Evolutionary conservation across 306 rosid genomes (phyloP), one percentile per base, ranked within the genome.

Genomic region (Geum urbanum): DNA sequence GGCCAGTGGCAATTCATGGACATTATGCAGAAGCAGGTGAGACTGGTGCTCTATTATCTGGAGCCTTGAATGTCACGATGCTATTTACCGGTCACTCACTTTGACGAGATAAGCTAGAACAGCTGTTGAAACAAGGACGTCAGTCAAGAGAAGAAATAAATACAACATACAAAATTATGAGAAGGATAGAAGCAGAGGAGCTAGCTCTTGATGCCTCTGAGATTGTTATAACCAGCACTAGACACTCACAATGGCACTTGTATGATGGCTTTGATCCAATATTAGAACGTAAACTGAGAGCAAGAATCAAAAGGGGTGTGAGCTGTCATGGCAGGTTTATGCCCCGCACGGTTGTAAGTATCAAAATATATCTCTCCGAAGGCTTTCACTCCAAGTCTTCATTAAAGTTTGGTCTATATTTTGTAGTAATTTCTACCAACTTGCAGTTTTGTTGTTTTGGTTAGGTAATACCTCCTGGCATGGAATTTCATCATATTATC

Each of bases 181-280:
- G 91, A 67, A 76, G 91, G 75, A 81, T 84, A 62, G 91, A 86
- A 80, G 91, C 85, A 16, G 91, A 86, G 78, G 88, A 86, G 69
- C 67, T 86, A 45, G 27, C 88, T 8, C 88, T 86, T 66, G 91
- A 86, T 79, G 79, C 83, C 57, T 81, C 88, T 22, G 91, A 86
- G 75, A 84, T 81, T 27, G 79, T 84, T 61, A 84, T 86, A 66
- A 86, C 91, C 66, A 84, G 91, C 80, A 86, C 88, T 15, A 81
- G 86, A 62, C 91, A 86, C 56, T 77, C 80, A 65, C 91, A 86
- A 48, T 86, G 91, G 86, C 88, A 86, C 54, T 76, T 86, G 32
- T 86, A 84, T 57, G 91, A 86, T 70, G 91, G 91, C 9, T 86
- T 86, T 79, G 91, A 86, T 75, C 88, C 91, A n/a, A 62, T 83